These are phyloP conservation scores for Phytophthora podocarpi DNA, from an alignment of 352 stramenopile genomes.

Conservation along the genomic window DNA sequence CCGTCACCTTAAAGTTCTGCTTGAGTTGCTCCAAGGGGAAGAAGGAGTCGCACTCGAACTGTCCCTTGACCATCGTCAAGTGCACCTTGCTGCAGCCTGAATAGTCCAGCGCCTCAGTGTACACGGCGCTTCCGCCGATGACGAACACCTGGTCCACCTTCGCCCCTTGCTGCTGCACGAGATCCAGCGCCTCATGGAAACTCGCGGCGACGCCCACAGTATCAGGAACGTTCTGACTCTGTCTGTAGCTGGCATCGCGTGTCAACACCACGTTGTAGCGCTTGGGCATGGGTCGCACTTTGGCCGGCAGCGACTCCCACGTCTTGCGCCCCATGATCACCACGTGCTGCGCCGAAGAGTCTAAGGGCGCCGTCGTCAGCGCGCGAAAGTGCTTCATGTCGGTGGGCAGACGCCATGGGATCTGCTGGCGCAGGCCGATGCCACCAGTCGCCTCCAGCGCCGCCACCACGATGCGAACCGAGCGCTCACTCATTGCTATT, in stretches of 20 bases:
- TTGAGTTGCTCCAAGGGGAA: conserved; percentile 84
- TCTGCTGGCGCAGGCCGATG: conserved; percentile 84
- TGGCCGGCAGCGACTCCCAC: conserved; percentile 97
- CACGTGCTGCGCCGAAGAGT: conserved; percentile 83
- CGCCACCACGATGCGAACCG: conserved; percentile 88
- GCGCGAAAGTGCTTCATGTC: conserved; percentile 98
- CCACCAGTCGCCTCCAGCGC: conserved; percentile 83
- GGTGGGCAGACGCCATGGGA: conserved; percentile 95
- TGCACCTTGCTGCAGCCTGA: conserved; percentile 88
- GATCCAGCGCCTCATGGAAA: conserved; percentile 91
- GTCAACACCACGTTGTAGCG: conserved; percentile 97
- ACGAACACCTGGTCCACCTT: conserved; percentile 95
- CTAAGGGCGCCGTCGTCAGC: conserved; percentile 72
- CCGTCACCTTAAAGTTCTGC: conserved; percentile 50
- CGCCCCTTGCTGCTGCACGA: conserved; percentile 71
- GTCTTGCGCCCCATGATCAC: conserved; percentile 99
- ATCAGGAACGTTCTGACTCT: conserved; percentile 52
- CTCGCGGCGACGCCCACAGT: conserved; percentile 88
- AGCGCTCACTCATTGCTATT: conserved; percentile 33
- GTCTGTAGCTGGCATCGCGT: conserved; percentile 63
- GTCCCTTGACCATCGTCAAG: conserved; percentile 90
- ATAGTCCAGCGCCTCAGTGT: conserved; percentile 91
- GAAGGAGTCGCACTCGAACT: conserved; percentile 92
- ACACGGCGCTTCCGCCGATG: conserved; percentile 96
- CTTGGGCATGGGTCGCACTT: conserved; percentile 94